phyloP scores from a whole-genome alignment of 202 grass and related monocot species.

The Cymbopogon flexuosus region DNA sequence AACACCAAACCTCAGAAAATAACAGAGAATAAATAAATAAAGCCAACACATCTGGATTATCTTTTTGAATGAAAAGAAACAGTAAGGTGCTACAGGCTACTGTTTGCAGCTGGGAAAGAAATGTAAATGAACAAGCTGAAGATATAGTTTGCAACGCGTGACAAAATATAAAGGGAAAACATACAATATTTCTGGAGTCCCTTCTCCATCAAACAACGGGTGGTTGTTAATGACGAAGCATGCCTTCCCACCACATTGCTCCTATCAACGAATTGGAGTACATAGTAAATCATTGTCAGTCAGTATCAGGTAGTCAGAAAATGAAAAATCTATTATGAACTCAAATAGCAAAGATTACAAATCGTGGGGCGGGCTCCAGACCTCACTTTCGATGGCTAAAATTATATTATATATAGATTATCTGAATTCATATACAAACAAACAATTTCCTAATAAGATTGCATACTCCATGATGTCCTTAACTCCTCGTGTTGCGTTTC shows the following conservation, averaged over 20 bases:
- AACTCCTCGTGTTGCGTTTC: neutral
- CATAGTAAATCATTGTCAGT: neutral
- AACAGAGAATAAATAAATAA: neutral
- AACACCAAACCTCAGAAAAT: neutral
- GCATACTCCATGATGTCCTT: neutral
- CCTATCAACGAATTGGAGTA: slow-evolving; percentile 39
- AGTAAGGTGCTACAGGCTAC: neutral
- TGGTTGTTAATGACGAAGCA: slow-evolving; percentile 73
- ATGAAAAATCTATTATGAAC: neutral
- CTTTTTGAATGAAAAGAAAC: neutral
- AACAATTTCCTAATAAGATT: neutral
- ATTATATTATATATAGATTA: neutral
- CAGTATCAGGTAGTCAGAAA: neutral
- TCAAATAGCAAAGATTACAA: neutral
- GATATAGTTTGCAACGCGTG: neutral
- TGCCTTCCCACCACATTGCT: slow-evolving; percentile 56
- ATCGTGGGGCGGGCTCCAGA: neutral
- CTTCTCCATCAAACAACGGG: slow-evolving; percentile 42
- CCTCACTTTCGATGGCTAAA: neutral
- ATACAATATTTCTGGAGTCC: slow-evolving; percentile 62
- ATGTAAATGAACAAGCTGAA: neutral
- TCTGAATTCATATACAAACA: neutral
- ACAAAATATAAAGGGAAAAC: slow-evolving; percentile 3
- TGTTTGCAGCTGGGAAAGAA: neutral
- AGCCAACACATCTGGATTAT: neutral